phyloP scores from a whole-genome alignment of 2,329 filamentous ascomycete species.

The Beauveria scarabaeidicola region DNA sequence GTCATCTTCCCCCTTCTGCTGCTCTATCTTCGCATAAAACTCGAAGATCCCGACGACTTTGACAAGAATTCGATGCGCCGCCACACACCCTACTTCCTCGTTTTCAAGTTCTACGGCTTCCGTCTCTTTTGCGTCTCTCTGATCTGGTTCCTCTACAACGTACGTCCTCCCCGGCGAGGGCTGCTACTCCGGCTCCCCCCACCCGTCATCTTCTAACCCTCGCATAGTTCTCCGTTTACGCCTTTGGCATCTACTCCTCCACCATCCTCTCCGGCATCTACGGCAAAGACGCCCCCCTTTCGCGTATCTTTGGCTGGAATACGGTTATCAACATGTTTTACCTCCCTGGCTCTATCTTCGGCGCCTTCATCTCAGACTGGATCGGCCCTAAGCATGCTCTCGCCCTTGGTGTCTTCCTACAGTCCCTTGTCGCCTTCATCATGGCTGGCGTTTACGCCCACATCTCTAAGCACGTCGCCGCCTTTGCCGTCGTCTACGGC shows the following conservation, averaged over 20 bases:
- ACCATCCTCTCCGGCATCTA: slow-evolving; percentile 62
- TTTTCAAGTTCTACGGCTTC: slow-evolving; percentile 61
- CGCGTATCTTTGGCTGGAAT: slow-evolving; percentile 79
- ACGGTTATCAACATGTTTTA: slow-evolving; percentile 85
- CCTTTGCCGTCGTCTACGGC: slow-evolving; percentile 30
- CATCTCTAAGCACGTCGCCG: slow-evolving; percentile 46
- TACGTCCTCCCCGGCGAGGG: slow-evolving; percentile 23
- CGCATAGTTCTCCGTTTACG: slow-evolving; percentile 63
- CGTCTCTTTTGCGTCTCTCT: slow-evolving; percentile 58
- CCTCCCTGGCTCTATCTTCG: slow-evolving; percentile 70
- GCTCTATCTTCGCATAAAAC: slow-evolving; percentile 60
- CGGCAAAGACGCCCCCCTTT: slow-evolving; percentile 51
- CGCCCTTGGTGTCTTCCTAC: slow-evolving; percentile 58
- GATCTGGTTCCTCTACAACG: slow-evolving; percentile 81
- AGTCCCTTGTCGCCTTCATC: slow-evolving; percentile 76
- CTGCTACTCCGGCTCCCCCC: too few relatives aligned
- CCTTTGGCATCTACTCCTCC: slow-evolving; percentile 77
- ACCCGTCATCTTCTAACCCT: background rate
- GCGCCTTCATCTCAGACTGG: slow-evolving; percentile 68
- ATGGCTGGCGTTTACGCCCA: slow-evolving; percentile 73
- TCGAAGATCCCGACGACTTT: slow-evolving; percentile 74
- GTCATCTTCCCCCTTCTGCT: slow-evolving; percentile 68
- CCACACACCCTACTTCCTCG: slow-evolving; percentile 47
- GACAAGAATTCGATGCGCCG: slow-evolving; percentile 59
- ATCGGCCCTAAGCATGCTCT: slow-evolving; percentile 72